Base-by-base conservation (phyloP, 768 basidiomycete genomes). In the Mrakia gelida region DNA sequence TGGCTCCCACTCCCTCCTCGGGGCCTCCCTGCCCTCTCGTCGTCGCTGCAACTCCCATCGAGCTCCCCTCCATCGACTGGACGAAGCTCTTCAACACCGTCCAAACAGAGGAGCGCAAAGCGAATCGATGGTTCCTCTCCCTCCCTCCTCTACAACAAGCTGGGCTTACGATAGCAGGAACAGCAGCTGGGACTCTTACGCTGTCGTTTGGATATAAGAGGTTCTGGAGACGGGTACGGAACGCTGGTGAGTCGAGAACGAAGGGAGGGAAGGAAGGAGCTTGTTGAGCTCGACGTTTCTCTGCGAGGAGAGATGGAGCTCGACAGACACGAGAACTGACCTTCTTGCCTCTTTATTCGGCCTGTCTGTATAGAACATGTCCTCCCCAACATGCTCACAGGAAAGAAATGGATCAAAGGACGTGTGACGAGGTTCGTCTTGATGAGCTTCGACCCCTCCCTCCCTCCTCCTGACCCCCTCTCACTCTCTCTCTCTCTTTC, bases 401-500 rank as follows among this genome's bases (percentile, higher is more conserved):
- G 61, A 10, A 65, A 67, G 54, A 75, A 67, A 30, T 75, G 75
- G 75, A 75, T 75, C 62, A 75, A 56, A 43, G 75, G 75, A 11
- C 23, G 43, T n/a, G 75, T 75, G 30, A 75, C 75, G 21, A 75
- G 75, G 75, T 75, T 34, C 41, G 38, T 18, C 23, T 5, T 10
- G 15, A 45, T 52, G 49, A 52, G 45, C 45, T 49, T 52, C 4
- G 18, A 52, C 59, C 59, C 28, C 7, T 28, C 59, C 8, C 7
- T 21, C 54, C 23, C 26, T 56, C 54, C 54, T n/a, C 54, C 7
- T 11, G 7, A 45, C 16, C 67, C 23, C 26, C 34, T 41, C 38
- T 16, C 34, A 5, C 6, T 28, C 7, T 68, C 34, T 38, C 23
- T 18, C 13, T n/a, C 26, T 15, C 34, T 38, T 21, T 16, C 23